Evolutionary conservation across 331 rosid genomes (phyloP).

Genomic region (Pyrus hybrid): DNA sequence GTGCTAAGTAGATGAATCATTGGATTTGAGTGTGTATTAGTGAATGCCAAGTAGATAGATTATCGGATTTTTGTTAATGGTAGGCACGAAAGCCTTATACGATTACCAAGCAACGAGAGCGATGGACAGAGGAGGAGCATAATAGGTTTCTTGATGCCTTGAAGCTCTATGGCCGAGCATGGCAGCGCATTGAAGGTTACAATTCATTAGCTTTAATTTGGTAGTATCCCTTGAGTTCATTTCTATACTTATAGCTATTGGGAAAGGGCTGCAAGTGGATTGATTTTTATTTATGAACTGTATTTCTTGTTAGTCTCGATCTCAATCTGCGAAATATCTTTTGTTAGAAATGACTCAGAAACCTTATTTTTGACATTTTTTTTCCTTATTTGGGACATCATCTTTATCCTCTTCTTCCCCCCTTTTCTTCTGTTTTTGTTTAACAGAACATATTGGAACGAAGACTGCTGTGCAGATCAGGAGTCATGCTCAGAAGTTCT

Average conservation of each 20-base stretch:
- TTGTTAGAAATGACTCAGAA: slow-evolving; percentile 10
- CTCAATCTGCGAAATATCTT: slow-evolving; percentile 7
- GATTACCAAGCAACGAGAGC: slow-evolving; percentile 94
- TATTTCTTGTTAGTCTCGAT: not conserved
- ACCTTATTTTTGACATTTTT: slow-evolving; percentile 15
- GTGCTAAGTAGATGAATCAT: slow-evolving; percentile 8
- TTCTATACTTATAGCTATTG: slow-evolving; percentile 5
- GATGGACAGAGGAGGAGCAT: slow-evolving; percentile 99
- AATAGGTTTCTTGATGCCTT: slow-evolving; percentile 85
- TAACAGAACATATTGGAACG: slow-evolving; percentile 92
- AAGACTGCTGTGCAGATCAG: slow-evolving; percentile 99
- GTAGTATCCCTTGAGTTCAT: not conserved
- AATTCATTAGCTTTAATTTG: not conserved
- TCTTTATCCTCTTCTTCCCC: not conserved
- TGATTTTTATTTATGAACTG: not conserved
- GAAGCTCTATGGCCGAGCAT: slow-evolving; percentile 94
- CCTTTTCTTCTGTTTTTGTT: slow-evolving; percentile 11
- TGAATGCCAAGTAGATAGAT: slow-evolving; percentile 8
- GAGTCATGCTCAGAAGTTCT: slow-evolving; percentile 99
- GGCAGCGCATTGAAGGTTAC: slow-evolving; percentile 98
- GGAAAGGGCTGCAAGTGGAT: slow-evolving; percentile 1
- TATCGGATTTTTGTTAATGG: slow-evolving; percentile 16
- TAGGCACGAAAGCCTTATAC: slow-evolving; percentile 93
- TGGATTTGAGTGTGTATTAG: not conserved
- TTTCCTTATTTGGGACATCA: slow-evolving; percentile 16